phyloP scores from a whole-genome alignment of 129 eudicot species.

The Arctium minus region DNA sequence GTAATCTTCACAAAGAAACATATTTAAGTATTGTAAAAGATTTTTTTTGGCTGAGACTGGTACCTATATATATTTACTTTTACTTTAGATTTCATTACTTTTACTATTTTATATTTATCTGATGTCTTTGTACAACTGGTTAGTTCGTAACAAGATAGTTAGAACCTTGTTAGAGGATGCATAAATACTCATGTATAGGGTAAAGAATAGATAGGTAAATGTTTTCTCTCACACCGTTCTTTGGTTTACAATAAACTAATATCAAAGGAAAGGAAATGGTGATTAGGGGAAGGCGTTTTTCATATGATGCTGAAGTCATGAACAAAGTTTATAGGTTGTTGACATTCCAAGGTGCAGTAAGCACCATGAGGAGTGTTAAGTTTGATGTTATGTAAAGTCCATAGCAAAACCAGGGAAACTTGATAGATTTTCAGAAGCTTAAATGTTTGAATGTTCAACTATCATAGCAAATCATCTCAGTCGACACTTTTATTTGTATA shows the following conservation, averaged over 20 bases:
- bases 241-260: too few relatives aligned
- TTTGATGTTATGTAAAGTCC: neutral
- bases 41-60: too few relatives aligned
- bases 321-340: neutral
- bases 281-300: neutral
- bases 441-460: neutral
- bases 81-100: too few relatives aligned
- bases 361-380: neutral
- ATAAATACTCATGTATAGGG: too few relatives aligned
- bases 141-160: too few relatives aligned
- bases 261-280: neutral
- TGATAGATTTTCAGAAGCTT: neutral
- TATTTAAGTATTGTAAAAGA: neutral
- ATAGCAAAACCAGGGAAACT: neutral
- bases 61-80: too few relatives aligned
- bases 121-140: too few relatives aligned
- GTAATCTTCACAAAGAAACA: neutral
- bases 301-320: neutral
- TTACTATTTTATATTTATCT: too few relatives aligned
- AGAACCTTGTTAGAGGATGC: too few relatives aligned
- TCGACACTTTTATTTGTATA: neutral
- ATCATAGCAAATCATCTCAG: too few relatives aligned
- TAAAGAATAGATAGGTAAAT: too few relatives aligned
- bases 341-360: neutral
- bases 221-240: too few relatives aligned